phyloP scores from a whole-genome alignment of 2,329 filamentous ascomycete genomes.

The Neofusicoccum parvum region DNA sequence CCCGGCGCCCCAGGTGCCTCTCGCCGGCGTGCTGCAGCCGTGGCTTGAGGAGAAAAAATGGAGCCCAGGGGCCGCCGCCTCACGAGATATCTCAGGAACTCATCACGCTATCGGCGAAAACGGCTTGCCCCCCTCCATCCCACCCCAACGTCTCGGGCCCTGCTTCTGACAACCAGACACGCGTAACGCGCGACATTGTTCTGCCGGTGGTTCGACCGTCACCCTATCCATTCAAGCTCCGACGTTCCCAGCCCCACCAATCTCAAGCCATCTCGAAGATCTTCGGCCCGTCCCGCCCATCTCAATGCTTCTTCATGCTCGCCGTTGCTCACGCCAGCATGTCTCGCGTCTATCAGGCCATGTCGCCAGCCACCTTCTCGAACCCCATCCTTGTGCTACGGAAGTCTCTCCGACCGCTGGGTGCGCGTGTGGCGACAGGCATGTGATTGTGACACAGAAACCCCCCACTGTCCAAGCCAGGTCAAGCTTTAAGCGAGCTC shows the following conservation, averaged over 20 bases:
- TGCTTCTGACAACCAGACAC: neutral
- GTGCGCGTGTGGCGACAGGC: neutral
- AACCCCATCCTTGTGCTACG: neutral
- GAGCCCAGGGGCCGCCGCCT: neutral
- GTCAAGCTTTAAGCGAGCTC: no score
- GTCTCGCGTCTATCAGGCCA: conserved; percentile 11
- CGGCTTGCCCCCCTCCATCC: neutral
- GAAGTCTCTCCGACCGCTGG: neutral
- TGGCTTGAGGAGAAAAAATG: neutral
- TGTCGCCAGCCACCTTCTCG: neutral
- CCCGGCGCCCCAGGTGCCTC: neutral
- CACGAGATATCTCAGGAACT: conserved; percentile 12
- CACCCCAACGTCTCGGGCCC: neutral
- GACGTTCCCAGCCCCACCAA: conserved; percentile 1
- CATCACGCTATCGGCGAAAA: conserved; percentile 11
- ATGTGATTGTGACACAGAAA: no score
- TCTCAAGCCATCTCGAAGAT: conserved; percentile 14
- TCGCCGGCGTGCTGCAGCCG: neutral
- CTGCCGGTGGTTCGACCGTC: conserved; percentile 14
- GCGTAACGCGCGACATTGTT: neutral
- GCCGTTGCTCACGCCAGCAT: neutral
- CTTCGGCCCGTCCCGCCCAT: conserved; percentile 15
- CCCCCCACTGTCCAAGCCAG: no score
- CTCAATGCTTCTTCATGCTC: conserved; percentile 15
- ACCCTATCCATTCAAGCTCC: neutral